These are phyloP conservation scores for Colletotrichum echinochloae DNA, from an alignment of 2,329 filamentous ascomycete species.

Conservation along the genomic window DNA sequence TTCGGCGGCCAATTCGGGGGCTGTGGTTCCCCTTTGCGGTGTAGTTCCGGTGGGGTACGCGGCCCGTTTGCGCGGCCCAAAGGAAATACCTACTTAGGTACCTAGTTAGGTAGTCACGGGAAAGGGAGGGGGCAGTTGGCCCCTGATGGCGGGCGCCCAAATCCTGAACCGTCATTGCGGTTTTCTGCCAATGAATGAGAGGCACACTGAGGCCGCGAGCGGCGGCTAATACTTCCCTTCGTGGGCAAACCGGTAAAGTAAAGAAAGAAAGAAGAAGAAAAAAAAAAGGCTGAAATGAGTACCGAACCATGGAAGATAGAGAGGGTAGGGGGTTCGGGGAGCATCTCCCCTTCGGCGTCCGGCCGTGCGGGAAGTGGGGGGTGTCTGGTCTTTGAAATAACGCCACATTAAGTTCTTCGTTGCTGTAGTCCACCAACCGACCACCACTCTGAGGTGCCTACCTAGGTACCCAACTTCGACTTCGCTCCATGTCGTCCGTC, in stretches of 20 bases:
- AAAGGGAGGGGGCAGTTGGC: background rate
- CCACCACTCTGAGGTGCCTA: background rate
- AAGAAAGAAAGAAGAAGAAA: background rate
- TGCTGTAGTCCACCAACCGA: background rate
- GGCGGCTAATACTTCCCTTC: slow-evolving; percentile 5
- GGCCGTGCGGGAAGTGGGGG: slow-evolving; percentile 33
- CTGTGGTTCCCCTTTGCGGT: slow-evolving; percentile 29
- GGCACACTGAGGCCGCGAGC: background rate
- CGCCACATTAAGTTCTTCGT: slow-evolving; percentile 26
- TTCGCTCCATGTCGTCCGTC: slow-evolving; percentile 15
- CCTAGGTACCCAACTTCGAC: slow-evolving; percentile 21
- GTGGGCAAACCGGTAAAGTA: background rate
- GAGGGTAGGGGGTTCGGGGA: background rate
- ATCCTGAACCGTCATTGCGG: background rate
- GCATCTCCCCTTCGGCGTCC: slow-evolving; percentile 20
- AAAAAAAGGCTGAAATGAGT: background rate
- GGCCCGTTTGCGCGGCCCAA: slow-evolving; percentile 38
- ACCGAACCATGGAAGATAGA: background rate
- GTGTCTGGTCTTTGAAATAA: background rate
- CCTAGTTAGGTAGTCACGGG: no score
- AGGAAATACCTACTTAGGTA: no score
- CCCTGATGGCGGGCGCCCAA: background rate
- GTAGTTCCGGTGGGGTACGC: slow-evolving; percentile 31
- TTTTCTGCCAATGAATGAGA: slow-evolving; percentile 31
- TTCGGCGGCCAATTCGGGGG: slow-evolving; percentile 33